Base-by-base conservation (phyloP, 1,284 basidiomycete species). In the Cerrena zonata region DNA sequence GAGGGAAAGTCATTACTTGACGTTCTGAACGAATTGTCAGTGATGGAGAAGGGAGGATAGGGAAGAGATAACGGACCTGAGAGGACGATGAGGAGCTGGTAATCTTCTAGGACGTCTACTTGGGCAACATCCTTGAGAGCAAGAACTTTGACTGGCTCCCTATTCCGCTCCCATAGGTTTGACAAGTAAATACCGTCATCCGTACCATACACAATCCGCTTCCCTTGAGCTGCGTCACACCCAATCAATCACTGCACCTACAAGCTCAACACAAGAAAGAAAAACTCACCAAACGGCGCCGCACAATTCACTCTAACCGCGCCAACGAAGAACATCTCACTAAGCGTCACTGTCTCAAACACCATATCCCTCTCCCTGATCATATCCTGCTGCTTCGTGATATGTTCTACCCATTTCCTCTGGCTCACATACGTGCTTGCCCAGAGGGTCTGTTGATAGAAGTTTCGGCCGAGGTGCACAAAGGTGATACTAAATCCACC, bases 161-260 rank as follows among this genome's bases (percentile, higher is more conserved):
- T 82, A 56, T 82, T 80, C 49, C 77, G 72, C 45, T 90, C 86
- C 47, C 84, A 78, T 39, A 97, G 71, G 63, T 97, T 91, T 19
- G 91, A 91, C 53, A 99, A 80, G 67, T 97, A 99, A 27, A 99
- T 89, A 25, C 96, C 96, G 56, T 97, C 94, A 62, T 96, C 91
- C 2, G 94, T 97, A 21, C 96, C 96, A 67, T 96, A 99, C 21
- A 94, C 94, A 61, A 96, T 84, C 55, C 88, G 80, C 60, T 88
- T 78, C 5, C 95, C 95, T 57, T 84, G 82, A 64, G 83, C 93
- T 94, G 63, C 21, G 44, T 30, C 2, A 52, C 48, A 46, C 21
- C 18, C 19, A 25, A 42, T 25, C 26, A 21, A 46, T 30, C 15
- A 22, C 25, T 7, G 5, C 13, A 34, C 44, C n/a, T 26, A 52